Evolutionary conservation across 805 yeast species (phyloP), one percentile per base, ranked within the genome.

Genomic region (Pichia insulana): DNA sequence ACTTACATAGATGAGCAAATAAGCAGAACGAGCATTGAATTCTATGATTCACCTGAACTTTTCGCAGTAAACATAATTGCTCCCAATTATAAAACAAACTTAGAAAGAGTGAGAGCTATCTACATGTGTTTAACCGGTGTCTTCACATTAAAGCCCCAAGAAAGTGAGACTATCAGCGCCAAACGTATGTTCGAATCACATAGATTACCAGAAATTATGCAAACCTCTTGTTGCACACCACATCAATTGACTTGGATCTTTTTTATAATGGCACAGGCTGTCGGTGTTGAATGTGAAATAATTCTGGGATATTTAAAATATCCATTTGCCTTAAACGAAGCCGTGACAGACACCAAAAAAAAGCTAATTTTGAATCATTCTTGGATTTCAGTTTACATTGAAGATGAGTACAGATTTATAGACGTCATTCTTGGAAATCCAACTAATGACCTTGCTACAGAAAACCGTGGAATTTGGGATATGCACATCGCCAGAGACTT

Each of bases 261-360:
- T 59, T 78, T 79, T 47, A 74, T 76, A 45, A 74, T 92, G 66
- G 76, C 90, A 37, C 78, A 73, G 41, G 69, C 80, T 0, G 65
- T 89, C 39, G 79, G 81, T 10, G 70, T 92, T 31, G 78, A 81
- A 7, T 76, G 87, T 49, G 92, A 84, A 46, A 70, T 87, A 1
- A 78, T 92, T 2, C 65, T 78, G 20, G 98, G 98, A 4, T 84
- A 83, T 54, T 71, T 89, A 64, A 86, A 89, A 56, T 74, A 79
- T 20, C 95, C 96, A 8, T 78, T 78, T 47, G 79, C 72, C 41
- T 64, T 69, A 38, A 72, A 73, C 46, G 60, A 60, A n/a, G 45
- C 53, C 1, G 34, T 44, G 7, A 34, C 45, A 11, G 34, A 49
- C 31, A 16, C 48, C 0, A 65, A 65, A 45, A 71, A 69, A 45